Evolutionary conservation across 139 green algal species (phyloP).

Genomic region (Asterochloris sp.): DNA sequence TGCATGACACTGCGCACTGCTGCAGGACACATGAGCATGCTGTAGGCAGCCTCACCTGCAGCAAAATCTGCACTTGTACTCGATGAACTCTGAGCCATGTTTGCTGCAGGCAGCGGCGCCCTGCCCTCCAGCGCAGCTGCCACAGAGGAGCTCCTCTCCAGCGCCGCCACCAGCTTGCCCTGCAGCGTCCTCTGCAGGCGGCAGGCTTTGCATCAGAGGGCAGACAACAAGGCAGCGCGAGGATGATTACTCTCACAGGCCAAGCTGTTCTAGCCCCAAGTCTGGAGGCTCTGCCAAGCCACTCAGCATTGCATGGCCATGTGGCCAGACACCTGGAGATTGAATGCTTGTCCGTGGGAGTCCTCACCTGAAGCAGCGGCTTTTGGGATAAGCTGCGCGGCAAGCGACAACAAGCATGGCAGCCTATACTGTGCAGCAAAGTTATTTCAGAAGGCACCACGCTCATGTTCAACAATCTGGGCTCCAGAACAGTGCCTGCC

Average conservation of each 20-base stretch:
- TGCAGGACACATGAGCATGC: no score
- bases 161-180: not conserved
- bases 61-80: constrained; percentile 19
- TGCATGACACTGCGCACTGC: no score
- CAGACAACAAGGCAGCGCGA: not conserved
- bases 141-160: constrained; percentile 10
- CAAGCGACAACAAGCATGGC: no score
- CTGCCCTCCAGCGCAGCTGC: not conserved
- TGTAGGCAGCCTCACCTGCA: not conserved
- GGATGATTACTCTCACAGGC: no score
- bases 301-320: not conserved
- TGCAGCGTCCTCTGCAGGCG: not conserved
- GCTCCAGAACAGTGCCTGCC: no score
- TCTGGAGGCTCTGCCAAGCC: not conserved
- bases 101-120: not conserved
- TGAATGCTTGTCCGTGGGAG: no score
- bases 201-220: not conserved
- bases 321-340: not conserved
- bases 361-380: no score
- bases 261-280: not conserved
- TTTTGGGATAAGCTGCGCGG: no score
- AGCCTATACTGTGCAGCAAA: no score
- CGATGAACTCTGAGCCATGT: constrained; percentile 8
- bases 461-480: no score
- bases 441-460: no score